Conservation (phyloP, 257 asterid species). For the Osmanthus fragrans region DNA sequence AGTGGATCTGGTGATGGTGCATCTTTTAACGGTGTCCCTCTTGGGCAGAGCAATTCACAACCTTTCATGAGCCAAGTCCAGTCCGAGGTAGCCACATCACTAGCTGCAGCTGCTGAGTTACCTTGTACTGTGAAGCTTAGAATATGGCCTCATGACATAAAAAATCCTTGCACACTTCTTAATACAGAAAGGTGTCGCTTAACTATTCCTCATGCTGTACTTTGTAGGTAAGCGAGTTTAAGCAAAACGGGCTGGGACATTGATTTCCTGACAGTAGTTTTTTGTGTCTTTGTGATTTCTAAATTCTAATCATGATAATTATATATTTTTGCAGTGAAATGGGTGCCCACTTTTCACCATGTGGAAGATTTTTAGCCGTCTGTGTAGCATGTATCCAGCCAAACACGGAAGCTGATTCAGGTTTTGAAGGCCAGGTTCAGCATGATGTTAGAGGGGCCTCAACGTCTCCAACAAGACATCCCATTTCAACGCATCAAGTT, state of each 20-base stretch:
- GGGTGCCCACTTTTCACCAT: conserved; percentile 97
- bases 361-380: conserved; percentile 94
- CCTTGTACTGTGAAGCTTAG: conserved; percentile 98
- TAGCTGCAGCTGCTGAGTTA: conserved; percentile 91
- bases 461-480: conserved; percentile 98
- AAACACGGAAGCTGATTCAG: conserved; percentile 68
- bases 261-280: background rate
- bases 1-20: conserved; percentile 49
- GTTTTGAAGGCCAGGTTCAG: conserved; percentile 63
- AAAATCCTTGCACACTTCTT: conserved; percentile 72
- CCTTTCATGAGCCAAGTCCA: conserved; percentile 69
- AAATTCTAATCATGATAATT: no score
- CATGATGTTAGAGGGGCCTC: conserved; percentile 68
- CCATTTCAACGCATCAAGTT: conserved; percentile 81
- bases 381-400: conserved; percentile 96
- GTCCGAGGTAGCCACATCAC: conserved; percentile 78
- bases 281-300: no score
- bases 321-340: conserved; percentile 56
- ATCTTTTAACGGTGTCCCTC: conserved; percentile 42
- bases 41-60: conserved; percentile 54
- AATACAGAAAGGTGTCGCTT: conserved; percentile 71
- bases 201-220: conserved; percentile 91
- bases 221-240: conserved; percentile 27
- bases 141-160: conserved; percentile 86
- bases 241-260: background rate